Conservation (phyloP, 768 basidiomycete genomes). For the Pisolithus albus region DNA sequence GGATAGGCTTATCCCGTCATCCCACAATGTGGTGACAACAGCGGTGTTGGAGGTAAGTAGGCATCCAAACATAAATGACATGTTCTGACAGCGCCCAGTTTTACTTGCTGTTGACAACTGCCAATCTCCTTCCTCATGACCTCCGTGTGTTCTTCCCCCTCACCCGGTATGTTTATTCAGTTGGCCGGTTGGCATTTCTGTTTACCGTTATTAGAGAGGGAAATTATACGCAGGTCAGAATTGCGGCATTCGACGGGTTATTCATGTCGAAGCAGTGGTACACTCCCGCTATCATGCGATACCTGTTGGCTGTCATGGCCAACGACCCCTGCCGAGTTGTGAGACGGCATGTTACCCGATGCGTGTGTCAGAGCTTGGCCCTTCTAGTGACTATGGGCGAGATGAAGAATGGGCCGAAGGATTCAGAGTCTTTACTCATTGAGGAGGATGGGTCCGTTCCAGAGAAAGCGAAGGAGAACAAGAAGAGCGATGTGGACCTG, state of each 20-base stretch:
- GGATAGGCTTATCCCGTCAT: slow-evolving; percentile 91
- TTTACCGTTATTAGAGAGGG: slow-evolving; percentile 62
- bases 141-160: slow-evolving; percentile 76
- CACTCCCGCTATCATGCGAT: slow-evolving; percentile 74
- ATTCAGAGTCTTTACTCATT: slow-evolving; percentile 70
- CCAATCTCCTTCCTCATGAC: slow-evolving; percentile 72
- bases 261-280: slow-evolving; percentile 82
- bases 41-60: slow-evolving; percentile 77
- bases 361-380: slow-evolving; percentile 80
- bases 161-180: slow-evolving; percentile 57
- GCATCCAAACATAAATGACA: not conserved
- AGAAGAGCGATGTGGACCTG: slow-evolving; percentile 76
- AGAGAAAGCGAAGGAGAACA: slow-evolving; percentile 65
- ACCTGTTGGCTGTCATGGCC: slow-evolving; percentile 80
- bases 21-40: slow-evolving; percentile 88
- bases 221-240: slow-evolving; percentile 85
- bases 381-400: slow-evolving; percentile 86
- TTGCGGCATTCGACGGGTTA: slow-evolving; percentile 91
- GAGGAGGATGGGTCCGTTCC: slow-evolving; percentile 78
- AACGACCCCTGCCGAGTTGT: slow-evolving; percentile 79
- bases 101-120: slow-evolving; percentile 68
- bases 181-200: not conserved
- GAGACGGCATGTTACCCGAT: slow-evolving; percentile 81
- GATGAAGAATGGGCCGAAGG: slow-evolving; percentile 70
- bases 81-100: slow-evolving; percentile 44